Conservation (phyloP, 352 stramenopile genomes). For the Halophytophthora batemanensis region DNA sequence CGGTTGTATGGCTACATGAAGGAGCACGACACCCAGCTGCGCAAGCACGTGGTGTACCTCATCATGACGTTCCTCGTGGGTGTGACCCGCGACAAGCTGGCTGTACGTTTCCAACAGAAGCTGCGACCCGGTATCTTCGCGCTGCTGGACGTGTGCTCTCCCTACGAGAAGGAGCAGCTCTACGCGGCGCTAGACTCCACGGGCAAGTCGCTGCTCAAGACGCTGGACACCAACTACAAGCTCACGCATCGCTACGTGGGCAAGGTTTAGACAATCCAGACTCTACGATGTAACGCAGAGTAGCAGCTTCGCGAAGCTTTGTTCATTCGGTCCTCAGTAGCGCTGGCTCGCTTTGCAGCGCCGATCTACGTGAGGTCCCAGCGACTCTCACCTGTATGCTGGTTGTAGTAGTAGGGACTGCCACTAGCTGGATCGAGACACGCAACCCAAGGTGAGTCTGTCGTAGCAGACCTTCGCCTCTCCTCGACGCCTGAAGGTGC, state of each 20-base stretch:
- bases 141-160: conserved; percentile 80
- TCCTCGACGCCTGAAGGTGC: conserved; percentile 5
- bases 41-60: conserved; percentile 86
- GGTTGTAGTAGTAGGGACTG: conserved; percentile 73
- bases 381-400: conserved; percentile 64
- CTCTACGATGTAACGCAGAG: no score
- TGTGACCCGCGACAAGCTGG: conserved; percentile 58
- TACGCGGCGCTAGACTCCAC: conserved; percentile 77
- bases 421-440: conserved; percentile 54
- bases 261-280: conserved; percentile 68
- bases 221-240: conserved; percentile 83
- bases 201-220: conserved; percentile 85
- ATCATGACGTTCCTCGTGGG: conserved; percentile 64
- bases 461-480: conserved; percentile 3
- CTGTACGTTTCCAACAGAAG: conserved; percentile 60
- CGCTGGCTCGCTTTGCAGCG: no score
- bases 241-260: conserved; percentile 81
- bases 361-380: conserved; percentile 39
- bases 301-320: no score
- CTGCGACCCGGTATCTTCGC: conserved; percentile 72
- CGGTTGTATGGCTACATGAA: conserved; percentile 88
- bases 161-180: conserved; percentile 84
- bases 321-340: no score
- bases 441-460: conserved; percentile 42
- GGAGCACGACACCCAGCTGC: conserved; percentile 66